phyloP scores from a whole-genome alignment of 768 basidiomycete genomes.

The Lactifluus rugatus region DNA sequence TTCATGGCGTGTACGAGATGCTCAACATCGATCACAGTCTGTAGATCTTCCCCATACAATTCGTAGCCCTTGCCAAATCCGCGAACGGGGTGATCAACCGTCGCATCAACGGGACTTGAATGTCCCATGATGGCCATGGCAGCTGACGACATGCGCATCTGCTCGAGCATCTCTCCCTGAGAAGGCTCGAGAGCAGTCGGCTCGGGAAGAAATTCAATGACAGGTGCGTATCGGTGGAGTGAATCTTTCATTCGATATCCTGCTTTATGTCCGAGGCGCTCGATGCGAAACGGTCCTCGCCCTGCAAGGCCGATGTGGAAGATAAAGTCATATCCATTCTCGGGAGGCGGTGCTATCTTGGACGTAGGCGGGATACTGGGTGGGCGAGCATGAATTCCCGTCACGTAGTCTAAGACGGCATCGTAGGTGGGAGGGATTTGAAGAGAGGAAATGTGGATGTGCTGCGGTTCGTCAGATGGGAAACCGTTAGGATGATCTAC shows the following conservation, averaged over 20 bases:
- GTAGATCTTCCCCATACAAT: constrained; percentile 40
- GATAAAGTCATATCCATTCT: constrained; percentile 56
- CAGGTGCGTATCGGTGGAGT: constrained; percentile 44
- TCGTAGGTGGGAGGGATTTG: constrained; percentile 53
- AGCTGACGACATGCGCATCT: constrained; percentile 23
- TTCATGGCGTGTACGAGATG: constrained; percentile 44
- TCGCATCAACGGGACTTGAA: constrained; percentile 4
- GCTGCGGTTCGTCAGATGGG: constrained; percentile 22
- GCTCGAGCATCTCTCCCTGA: constrained; percentile 34
- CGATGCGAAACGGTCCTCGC: constrained; percentile 59
- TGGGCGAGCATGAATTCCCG: constrained; percentile 51
- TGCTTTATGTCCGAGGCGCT: constrained; percentile 52
- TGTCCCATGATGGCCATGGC: constrained; percentile 6
- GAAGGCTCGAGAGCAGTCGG: constrained; percentile 10
- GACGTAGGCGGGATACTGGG: constrained; percentile 36
- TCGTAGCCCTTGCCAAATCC: constrained; percentile 36
- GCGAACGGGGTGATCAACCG: constrained; percentile 15
- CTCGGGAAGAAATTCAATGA: constrained; percentile 25
- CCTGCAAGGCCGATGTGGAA: constrained; percentile 65
- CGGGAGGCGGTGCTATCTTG: constrained; percentile 34
- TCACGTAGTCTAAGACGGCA: constrained; percentile 42
- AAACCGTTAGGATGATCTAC: constrained; percentile 16
- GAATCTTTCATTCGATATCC: constrained; percentile 68
- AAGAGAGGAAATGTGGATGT: constrained; percentile 52
- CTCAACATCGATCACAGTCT: constrained; percentile 45